Base-by-base conservation (phyloP, 2,329 filamentous ascomycete genomes). In the Thelonectria rubi region DNA sequence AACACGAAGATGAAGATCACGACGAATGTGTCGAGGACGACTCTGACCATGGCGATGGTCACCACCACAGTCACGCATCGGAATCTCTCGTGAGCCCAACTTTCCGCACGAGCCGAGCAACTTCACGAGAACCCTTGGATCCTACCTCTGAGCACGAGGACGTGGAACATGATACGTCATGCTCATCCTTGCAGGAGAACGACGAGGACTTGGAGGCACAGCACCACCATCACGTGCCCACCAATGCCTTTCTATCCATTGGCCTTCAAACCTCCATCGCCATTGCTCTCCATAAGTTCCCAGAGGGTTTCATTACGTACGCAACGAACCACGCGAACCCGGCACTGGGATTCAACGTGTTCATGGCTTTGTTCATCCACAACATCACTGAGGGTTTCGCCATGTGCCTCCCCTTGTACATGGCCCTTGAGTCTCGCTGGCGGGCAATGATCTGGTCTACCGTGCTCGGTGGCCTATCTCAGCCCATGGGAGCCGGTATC, bases 381-480 rank as follows among this genome's bases (percentile, higher is more conserved):
- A 99, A 98, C 79, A 97, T 99, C 72, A 94, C 93, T 26, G 95
- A 99, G 79, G 95, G 95, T 2, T 98, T 98, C 74, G 92, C 94
- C 64, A 91, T 99, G 85, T 93, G 93, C 0, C 80, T 99, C 1
- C 95, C 95, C 0, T 83, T 99, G 0, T 99, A 97, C 77, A 91
- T 99, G 72, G 95, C 95, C 1, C 86, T 97, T 32, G 86, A 90
- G 64, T 94, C 89, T 60, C 90, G 93, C 47, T 80, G 87, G 73
- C 90, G 89, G 70, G 94, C 95, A 17, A 95, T 98, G 80, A 78
- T 91, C 61, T 96, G 92, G 88, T 90, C 91, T 5, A 89, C 91
- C 10, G 75, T 97, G 0, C 82, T 99, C 0, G 95, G 95, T 11
- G 95, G 95, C 0, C 81, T 95, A 6, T 93, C 88, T 52, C 95